Evolutionary conservation across 2,329 filamentous ascomycete species (phyloP).

Genomic region (Hymenoscyphus albidus): DNA sequence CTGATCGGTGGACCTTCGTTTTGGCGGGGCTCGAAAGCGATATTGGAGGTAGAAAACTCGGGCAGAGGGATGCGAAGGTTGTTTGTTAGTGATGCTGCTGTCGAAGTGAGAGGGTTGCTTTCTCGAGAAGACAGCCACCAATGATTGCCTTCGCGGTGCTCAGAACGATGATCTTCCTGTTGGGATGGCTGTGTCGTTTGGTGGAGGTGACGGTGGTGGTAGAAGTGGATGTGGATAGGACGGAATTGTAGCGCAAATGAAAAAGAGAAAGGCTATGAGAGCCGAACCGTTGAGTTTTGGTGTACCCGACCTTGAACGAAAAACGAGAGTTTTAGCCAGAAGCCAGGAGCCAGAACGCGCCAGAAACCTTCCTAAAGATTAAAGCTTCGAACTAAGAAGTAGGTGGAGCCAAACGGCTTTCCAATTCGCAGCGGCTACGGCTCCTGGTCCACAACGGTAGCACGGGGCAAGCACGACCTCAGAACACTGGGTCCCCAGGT

Average conservation of each 20-base stretch:
- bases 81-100: background rate
- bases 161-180: background rate
- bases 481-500: background rate
- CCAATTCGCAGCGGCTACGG: background rate
- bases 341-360: background rate
- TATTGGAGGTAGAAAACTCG: background rate
- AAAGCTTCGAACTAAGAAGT: background rate
- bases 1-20: slow-evolving; percentile 1
- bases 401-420: slow-evolving; percentile 2
- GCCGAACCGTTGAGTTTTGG: background rate
- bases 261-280: background rate
- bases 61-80: slow-evolving; percentile 6
- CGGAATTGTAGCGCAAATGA: background rate
- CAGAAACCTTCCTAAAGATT: slow-evolving; percentile 1
- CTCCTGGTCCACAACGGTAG: background rate
- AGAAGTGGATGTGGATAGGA: background rate
- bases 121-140: background rate
- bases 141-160: background rate
- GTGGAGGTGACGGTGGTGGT: no score
- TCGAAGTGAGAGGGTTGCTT: background rate
- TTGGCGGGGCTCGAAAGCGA: slow-evolving; percentile 3
- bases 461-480: slow-evolving; percentile 1
- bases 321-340: slow-evolving; percentile 1
- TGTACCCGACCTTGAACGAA: background rate
- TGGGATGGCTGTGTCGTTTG: background rate